Evolutionary conservation across 257 asterid genomes (phyloP).

Genomic region (Penstemon newberryi): DNA sequence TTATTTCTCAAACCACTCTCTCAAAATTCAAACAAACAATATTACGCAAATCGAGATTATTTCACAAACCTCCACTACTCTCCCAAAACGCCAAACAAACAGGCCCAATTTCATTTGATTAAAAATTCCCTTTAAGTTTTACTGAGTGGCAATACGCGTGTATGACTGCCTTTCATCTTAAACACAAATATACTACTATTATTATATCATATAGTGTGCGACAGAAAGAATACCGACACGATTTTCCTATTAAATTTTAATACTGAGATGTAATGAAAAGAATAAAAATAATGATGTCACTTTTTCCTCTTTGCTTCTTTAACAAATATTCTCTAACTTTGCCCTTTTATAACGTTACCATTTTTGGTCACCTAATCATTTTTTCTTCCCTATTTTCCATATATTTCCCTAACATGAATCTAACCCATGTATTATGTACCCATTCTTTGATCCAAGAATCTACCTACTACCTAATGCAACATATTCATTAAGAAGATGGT

Average conservation of each 20-base stretch:
- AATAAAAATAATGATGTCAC: conserved; percentile 34
- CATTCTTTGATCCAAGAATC: conserved; percentile 19
- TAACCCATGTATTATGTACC: conserved; percentile 24
- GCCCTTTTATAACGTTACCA: conserved; percentile 33
- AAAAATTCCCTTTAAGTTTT: too few relatives aligned
- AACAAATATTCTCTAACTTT: conserved; percentile 18
- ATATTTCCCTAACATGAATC: conserved; percentile 26
- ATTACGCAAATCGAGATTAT: too few relatives aligned
- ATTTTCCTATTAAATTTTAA: conserved; percentile 29
- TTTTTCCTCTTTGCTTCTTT: conserved; percentile 12
- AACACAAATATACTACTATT: too few relatives aligned
- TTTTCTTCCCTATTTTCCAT: not conserved
- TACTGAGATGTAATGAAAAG: conserved; percentile 15
- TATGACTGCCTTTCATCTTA: too few relatives aligned
- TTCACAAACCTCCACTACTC: too few relatives aligned
- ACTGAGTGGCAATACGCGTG: too few relatives aligned
- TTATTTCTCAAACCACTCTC: too few relatives aligned
- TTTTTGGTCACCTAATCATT: conserved; percentile 23
- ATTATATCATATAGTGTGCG: not conserved
- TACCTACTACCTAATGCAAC: not conserved
- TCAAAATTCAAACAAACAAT: too few relatives aligned
- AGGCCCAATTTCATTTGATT: too few relatives aligned
- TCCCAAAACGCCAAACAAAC: too few relatives aligned
- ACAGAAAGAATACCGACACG: conserved; percentile 27
- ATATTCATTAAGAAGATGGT: too few relatives aligned